These are phyloP conservation scores for Paecilomyces sp. DNA, from an alignment of 2,329 filamentous ascomycete genomes.

Conservation along the genomic window DNA sequence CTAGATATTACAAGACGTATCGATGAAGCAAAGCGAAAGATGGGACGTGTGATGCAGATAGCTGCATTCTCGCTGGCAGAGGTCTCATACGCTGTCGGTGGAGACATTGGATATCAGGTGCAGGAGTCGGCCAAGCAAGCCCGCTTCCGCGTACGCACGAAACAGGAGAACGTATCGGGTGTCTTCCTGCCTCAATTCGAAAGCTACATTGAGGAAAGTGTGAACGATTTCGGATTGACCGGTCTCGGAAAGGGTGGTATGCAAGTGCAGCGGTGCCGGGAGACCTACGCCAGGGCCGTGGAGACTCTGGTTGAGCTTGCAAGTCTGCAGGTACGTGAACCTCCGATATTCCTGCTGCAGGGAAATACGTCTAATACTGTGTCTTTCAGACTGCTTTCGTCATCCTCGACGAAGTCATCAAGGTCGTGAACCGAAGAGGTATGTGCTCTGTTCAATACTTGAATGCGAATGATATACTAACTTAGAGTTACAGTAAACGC, in stretches of 20 bases:
- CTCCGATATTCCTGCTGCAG: background rate
- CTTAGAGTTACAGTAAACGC: constrained; percentile 63
- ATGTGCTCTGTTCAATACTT: constrained; percentile 19
- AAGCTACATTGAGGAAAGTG: constrained; percentile 78
- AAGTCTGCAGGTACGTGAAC: constrained; percentile 62
- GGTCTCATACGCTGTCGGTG: constrained; percentile 93
- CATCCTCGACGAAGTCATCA: constrained; percentile 97
- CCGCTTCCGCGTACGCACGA: constrained; percentile 85
- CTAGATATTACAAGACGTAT: constrained; percentile 92
- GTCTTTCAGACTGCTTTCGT: constrained; percentile 75
- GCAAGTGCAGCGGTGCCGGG: constrained; percentile 88
- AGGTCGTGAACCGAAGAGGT: constrained; percentile 95
- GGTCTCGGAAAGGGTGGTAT: constrained; percentile 95
- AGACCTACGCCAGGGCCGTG: constrained; percentile 92
- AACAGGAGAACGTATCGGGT: constrained; percentile 97
- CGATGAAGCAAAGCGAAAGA: constrained; percentile 98
- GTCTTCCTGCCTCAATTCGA: constrained; percentile 92
- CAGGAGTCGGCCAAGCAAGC: constrained; percentile 92
- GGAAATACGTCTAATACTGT: constrained; percentile 8
- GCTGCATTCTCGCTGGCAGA: constrained; percentile 95
- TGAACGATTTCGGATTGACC: constrained; percentile 93
- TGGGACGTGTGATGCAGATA: constrained; percentile 99
- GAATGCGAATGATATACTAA: constrained; percentile 10
- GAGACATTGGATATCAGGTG: constrained; percentile 93
- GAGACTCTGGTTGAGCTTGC: constrained; percentile 93